phyloP scores from a whole-genome alignment of 1,284 basidiomycete species.

The Rhodofomes roseus region DNA sequence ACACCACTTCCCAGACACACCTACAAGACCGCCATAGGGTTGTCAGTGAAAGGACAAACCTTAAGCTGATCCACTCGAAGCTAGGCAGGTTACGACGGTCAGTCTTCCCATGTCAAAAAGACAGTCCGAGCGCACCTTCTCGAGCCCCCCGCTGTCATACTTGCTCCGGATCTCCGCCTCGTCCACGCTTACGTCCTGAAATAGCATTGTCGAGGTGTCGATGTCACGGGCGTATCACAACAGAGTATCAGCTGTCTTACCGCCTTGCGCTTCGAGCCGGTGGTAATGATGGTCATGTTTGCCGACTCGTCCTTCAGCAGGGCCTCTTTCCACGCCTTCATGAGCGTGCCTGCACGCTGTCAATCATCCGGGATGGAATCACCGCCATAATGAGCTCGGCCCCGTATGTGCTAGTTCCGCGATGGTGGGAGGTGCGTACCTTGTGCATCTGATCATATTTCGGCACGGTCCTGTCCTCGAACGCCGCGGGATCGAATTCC shows the following conservation, averaged over 20 bases:
- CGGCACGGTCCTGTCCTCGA: conserved; percentile 80
- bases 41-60: conserved; percentile 34
- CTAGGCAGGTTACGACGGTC: conserved; percentile 33
- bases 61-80: conserved; percentile 76
- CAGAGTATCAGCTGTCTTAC: conserved; percentile 37
- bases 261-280: conserved; percentile 66
- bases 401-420: neutral
- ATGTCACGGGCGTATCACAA: neutral
- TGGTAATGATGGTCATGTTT: conserved; percentile 40
- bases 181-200: conserved; percentile 53
- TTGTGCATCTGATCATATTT: conserved; percentile 79
- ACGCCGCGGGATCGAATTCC: conserved; percentile 70
- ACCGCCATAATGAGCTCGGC: conserved; percentile 9
- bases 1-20: neutral
- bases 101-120: neutral
- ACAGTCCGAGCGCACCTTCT: conserved; percentile 46
- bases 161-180: conserved; percentile 68
- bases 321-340: conserved; percentile 72
- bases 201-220: neutral
- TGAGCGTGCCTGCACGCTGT: conserved; percentile 71
- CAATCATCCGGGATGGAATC: conserved; percentile 2
- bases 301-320: conserved; percentile 66
- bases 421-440: conserved; percentile 36
- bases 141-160: conserved; percentile 54
- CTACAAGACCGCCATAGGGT: neutral